These are phyloP conservation scores for Hanseniaspora thailandica DNA, from an alignment of 805 yeast genomes.

Conservation along the genomic window DNA sequence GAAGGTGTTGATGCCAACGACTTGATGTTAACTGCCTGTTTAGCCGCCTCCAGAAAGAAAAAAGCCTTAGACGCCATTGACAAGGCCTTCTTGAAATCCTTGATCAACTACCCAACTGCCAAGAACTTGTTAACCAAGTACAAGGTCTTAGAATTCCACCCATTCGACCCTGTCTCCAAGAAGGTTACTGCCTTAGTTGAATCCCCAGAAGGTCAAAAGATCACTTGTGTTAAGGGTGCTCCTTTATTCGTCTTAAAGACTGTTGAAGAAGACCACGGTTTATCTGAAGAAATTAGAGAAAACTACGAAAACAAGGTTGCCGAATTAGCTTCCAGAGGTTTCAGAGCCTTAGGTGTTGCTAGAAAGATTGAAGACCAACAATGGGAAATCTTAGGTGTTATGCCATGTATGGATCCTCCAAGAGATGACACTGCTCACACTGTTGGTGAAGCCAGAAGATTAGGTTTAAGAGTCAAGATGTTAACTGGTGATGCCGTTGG, in stretches of 20 bases:
- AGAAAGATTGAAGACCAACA: conserved; percentile 97
- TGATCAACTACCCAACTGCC: conserved; percentile 80
- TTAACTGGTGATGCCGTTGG: conserved; percentile 99
- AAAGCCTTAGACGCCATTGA: conserved; percentile 97
- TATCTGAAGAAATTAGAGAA: conserved; percentile 85
- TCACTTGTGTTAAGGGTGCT: conserved; percentile 94
- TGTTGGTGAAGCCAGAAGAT: conserved; percentile 76
- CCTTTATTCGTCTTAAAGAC: conserved; percentile 93
- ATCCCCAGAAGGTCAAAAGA: conserved; percentile 91
- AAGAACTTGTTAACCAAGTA: conserved; percentile 84
- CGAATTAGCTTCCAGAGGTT: conserved; percentile 95
- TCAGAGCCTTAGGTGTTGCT: conserved; percentile 97
- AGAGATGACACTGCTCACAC: conserved; percentile 96
- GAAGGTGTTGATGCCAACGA: conserved; percentile 94
- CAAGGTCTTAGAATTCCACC: conserved; percentile 91
- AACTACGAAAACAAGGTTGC: conserved; percentile 95
- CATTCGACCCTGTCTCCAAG: conserved; percentile 95
- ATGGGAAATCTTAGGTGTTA: conserved; percentile 95
- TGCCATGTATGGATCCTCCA: conserved; percentile 99
- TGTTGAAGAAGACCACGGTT: conserved; percentile 93
- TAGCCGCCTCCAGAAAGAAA: conserved; percentile 96
- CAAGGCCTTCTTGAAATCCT: conserved; percentile 88
- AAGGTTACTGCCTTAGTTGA: conserved; percentile 91
- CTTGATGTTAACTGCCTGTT: conserved; percentile 92
- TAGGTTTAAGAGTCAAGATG: conserved; percentile 95